Evolutionary conservation across 192 early-diverging fungal species (phyloP).

Genomic region (Rhizophagus clarus): DNA sequence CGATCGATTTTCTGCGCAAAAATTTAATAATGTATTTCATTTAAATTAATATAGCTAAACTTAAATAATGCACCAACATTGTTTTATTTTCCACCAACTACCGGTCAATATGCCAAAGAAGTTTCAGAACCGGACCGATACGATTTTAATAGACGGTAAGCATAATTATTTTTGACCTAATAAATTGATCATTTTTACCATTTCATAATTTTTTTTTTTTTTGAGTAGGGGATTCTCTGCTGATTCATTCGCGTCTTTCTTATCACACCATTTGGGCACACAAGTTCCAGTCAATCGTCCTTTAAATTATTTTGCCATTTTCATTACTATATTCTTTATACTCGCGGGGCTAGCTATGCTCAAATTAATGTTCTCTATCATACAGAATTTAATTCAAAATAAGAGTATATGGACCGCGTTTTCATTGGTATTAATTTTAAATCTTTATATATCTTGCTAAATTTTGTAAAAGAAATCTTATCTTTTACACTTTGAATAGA

Average conservation of each 20-base stretch:
- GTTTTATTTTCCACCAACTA: conserved; percentile 68
- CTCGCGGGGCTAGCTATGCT: conserved; percentile 38
- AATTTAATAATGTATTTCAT: not conserved
- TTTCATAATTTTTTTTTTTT: not conserved
- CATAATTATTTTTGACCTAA: not conserved
- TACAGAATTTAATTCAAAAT: conserved; percentile 50
- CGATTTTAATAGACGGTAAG: conserved; percentile 59
- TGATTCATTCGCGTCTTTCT: conserved; percentile 64
- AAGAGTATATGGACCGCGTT: conserved; percentile 61
- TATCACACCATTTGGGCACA: conserved; percentile 44
- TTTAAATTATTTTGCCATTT: conserved; percentile 55
- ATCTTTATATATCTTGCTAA: not conserved
- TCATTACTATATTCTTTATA: conserved; percentile 38
- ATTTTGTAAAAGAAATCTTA: not conserved
- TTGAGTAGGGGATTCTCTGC: conserved; percentile 59
- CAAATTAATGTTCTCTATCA: conserved; percentile 45
- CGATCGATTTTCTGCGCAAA: not conserved
- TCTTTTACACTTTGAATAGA: conserved; percentile 33
- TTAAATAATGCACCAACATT: conserved; percentile 64
- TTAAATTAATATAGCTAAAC: conserved; percentile 41
- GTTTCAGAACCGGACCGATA: conserved; percentile 55
- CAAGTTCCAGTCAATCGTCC: conserved; percentile 53
- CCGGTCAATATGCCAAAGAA: conserved; percentile 49
- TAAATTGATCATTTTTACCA: not conserved
- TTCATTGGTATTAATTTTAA: conserved; percentile 46